These are phyloP conservation scores for Calonectria hawksworthii DNA, from an alignment of 2,329 filamentous ascomycete genomes.

Conservation along the genomic window DNA sequence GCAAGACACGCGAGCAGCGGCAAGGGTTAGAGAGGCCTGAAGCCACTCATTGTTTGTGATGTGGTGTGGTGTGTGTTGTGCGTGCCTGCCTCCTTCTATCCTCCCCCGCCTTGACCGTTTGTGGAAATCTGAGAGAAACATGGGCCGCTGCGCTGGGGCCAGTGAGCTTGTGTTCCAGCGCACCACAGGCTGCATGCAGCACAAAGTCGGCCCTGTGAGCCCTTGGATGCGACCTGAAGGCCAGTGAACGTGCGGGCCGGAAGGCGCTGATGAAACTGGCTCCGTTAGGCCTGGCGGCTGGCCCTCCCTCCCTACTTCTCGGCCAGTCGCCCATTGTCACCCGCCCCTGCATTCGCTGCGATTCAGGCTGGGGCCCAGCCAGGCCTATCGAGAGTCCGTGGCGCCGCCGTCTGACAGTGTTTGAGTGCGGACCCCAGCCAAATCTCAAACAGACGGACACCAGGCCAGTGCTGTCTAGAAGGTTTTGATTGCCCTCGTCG, in stretches of 20 bases:
- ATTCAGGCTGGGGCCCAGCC: neutral
- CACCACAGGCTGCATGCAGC: conserved; percentile 6
- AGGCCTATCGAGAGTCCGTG: conserved; percentile 7
- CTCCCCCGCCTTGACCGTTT: neutral
- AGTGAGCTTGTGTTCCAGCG: neutral
- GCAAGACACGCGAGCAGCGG: conserved; percentile 22
- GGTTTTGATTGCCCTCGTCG: neutral
- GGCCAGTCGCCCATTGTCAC: neutral
- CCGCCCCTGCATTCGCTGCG: conserved; percentile 30
- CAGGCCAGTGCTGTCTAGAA: conserved; percentile 10
- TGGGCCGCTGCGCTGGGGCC: neutral
- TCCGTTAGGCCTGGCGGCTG: conserved; percentile 19
- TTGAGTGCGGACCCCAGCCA: conserved; percentile 29
- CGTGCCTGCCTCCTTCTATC: neutral
- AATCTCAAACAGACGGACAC: conserved; percentile 41
- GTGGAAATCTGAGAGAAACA: conserved; percentile 15
- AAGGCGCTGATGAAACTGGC: conserved; percentile 39
- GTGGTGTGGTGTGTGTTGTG: neutral
- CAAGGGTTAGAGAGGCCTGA: neutral
- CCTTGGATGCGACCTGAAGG: conserved; percentile 7
- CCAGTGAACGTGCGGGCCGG: conserved; percentile 35
- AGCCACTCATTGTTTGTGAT: neutral
- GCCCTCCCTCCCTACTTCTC: conserved; percentile 8
- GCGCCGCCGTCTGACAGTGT: conserved; percentile 21
- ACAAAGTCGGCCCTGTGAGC: neutral